Evolutionary conservation across 768 basidiomycete genomes (phyloP).

Genomic region (Mrakia gelida): DNA sequence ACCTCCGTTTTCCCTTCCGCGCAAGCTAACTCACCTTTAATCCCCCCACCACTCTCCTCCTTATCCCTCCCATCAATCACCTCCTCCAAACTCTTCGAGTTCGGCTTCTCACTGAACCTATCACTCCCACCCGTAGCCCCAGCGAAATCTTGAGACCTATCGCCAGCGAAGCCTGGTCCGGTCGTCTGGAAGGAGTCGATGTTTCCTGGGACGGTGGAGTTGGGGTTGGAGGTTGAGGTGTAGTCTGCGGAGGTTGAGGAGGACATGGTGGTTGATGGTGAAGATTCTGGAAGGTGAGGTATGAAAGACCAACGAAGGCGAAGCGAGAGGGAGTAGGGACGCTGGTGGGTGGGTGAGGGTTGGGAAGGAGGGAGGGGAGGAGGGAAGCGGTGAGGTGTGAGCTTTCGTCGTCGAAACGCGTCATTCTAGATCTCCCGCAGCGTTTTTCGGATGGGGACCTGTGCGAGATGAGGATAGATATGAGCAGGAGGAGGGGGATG

Average conservation of each 20-base stretch:
- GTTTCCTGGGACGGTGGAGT: background rate
- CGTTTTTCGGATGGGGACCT: too few species aligned
- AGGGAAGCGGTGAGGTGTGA: too few species aligned
- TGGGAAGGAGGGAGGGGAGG: background rate
- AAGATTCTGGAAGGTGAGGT: too few species aligned
- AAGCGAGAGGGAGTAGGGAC: background rate
- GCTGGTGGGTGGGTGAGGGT: background rate
- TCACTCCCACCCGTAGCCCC: conserved; percentile 20
- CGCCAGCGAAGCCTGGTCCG: conserved; percentile 7
- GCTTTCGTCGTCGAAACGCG: too few species aligned
- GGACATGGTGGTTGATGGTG: too few species aligned
- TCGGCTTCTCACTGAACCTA: conserved; percentile 24
- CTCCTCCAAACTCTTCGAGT: conserved; percentile 11
- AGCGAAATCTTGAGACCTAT: conserved; percentile 24
- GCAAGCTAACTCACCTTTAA: background rate
- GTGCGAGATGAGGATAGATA: too few species aligned
- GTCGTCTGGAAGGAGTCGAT: conserved; percentile 6
- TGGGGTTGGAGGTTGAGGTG: background rate
- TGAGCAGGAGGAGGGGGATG: too few species aligned
- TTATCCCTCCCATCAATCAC: background rate
- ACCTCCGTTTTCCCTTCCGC: too few species aligned
- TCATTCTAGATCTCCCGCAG: too few species aligned
- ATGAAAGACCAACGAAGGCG: too few species aligned
- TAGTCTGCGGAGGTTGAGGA: background rate
- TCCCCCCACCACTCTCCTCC: background rate